Conservation (phyloP, 495 filamentous ascomycete species). For the Physcia stellaris region DNA sequence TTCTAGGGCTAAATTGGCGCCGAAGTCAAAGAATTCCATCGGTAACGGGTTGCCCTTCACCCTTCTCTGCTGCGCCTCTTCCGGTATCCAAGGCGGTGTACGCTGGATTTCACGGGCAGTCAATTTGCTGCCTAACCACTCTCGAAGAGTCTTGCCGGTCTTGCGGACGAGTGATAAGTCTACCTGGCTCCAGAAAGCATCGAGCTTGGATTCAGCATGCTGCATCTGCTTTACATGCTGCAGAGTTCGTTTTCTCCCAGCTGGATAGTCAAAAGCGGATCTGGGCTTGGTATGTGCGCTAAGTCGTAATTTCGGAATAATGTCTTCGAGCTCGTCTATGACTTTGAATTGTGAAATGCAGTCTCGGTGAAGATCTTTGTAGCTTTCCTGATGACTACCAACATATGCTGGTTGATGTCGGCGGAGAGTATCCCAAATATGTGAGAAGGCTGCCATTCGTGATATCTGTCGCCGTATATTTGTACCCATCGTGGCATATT, state of each 20-base stretch:
- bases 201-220: neutral
- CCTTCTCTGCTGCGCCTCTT: no score
- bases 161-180: neutral
- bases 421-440: neutral
- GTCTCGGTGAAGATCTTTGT: neutral
- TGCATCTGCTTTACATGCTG: conserved; percentile 1
- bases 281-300: neutral
- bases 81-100: neutral
- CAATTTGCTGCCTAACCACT: neutral
- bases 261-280: neutral
- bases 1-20: no score
- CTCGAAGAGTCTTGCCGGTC: conserved; percentile 1
- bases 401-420: neutral
- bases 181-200: neutral
- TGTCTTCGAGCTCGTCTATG: neutral
- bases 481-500: neutral
- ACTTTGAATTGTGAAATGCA: neutral
- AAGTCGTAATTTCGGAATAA: neutral
- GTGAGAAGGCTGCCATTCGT: neutral
- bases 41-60: no score
- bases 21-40: no score
- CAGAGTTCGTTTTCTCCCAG: neutral
- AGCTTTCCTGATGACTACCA: neutral
- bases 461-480: neutral
- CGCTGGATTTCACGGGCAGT: neutral